phyloP scores from a whole-genome alignment of 164 flowering plant genomes.

The Saururus chinensis region DNA sequence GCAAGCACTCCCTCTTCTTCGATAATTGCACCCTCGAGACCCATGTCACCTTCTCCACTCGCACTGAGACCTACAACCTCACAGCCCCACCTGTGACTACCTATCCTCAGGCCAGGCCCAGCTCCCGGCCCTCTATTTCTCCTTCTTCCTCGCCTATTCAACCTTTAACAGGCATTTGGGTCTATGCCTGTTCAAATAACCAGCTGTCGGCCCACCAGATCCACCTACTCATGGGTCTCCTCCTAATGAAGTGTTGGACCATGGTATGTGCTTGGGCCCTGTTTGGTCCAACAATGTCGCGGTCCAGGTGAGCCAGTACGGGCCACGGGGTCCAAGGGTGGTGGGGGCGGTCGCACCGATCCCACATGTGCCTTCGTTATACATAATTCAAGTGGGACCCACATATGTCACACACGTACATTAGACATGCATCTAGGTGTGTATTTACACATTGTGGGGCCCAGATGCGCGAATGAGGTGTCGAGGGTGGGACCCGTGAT shows the following conservation, averaged over 20 bases:
- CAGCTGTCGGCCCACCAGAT: constrained; percentile 49
- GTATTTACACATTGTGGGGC: too few relatives aligned
- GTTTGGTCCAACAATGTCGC: too few relatives aligned
- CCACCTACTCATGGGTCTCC: constrained; percentile 60
- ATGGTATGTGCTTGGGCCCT: too few relatives aligned
- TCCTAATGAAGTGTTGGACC: constrained; percentile 61
- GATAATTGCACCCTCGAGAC: constrained; percentile 64
- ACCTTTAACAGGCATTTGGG: constrained; percentile 54
- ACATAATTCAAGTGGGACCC: too few relatives aligned
- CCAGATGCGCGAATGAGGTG: too few relatives aligned
- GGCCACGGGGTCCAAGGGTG: too few relatives aligned
- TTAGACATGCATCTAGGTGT: too few relatives aligned
- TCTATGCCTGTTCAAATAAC: constrained; percentile 26
- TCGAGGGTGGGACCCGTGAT: too few relatives aligned
- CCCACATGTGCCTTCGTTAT: too few relatives aligned
- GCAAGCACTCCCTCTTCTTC: constrained; percentile 67
- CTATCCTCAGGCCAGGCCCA: constrained; percentile 83
- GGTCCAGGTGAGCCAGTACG: too few relatives aligned
- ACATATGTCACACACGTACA: too few relatives aligned
- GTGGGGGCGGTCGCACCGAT: too few relatives aligned
- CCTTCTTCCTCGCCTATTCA: constrained; percentile 39
- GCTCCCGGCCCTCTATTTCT: constrained; percentile 45
- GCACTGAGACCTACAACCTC: constrained; percentile 58
- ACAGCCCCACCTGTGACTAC: constrained; percentile 26
- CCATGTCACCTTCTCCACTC: constrained; percentile 50